Base-by-base conservation (phyloP, 176 grass and related monocot species). In the Ananas comosus region DNA sequence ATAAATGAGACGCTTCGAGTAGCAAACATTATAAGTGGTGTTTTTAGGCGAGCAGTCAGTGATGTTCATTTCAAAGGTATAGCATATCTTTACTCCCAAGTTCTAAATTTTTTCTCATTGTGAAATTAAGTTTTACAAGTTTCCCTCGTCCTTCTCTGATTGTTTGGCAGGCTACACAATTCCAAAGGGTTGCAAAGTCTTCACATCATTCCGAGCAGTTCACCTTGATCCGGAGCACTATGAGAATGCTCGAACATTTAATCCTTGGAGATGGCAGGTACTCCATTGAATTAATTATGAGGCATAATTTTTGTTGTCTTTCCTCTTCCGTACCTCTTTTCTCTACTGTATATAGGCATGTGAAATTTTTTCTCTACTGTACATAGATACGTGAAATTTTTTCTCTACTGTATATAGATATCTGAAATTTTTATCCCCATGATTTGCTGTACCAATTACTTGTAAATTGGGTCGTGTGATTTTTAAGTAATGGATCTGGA, bases 261-360 rank as follows among this genome's bases (percentile, higher is more conserved):
- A 99, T 68, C 95, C 95, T 48, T 94, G 95, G 95, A 86, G 95
- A 87, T 99, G 95, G 95, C 79, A 86, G 83, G 86, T 87, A 76
- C 11, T 53, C 0, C 3, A 5, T 16, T 18, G n/a, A 57, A 22
- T 61, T 61, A 18, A 19, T 19, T 9, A 22, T 18, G 56, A 50
- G 50, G 19, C n/a, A 10, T 69, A 51, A 50, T 18, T 9, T 63
- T 17, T 63, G 57, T 69, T 51, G 22, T 18, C 16, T 69, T 50
- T 16, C 50, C 29, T 33, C 3, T 69, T 17, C 17, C 14, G 2
- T 14, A 17, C 50, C 10, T 13, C 18, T 49, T 49, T 51, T 42
- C 33, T 5, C 33, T 7, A 27, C 10, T 25, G 49, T 25, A 9
- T 13, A 28, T 42, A 42, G 33, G 33, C 5, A 42, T 42, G 33